Evolutionary conservation across 768 basidiomycete genomes (phyloP).

Genomic region (Leccinum uliginosum): DNA sequence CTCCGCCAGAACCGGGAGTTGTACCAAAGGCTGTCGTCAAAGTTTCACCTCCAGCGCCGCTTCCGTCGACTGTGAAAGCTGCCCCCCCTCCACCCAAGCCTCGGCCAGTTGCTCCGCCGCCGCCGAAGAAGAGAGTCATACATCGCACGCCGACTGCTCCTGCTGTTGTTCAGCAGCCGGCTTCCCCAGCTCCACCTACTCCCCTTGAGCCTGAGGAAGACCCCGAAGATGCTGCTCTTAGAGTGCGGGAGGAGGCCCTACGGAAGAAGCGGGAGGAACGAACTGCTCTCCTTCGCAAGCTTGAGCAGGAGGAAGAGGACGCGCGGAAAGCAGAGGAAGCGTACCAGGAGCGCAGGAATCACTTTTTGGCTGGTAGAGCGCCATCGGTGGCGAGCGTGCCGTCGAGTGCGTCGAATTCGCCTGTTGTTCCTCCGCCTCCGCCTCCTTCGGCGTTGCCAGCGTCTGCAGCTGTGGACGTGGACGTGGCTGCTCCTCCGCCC

Average conservation of each 20-base stretch:
- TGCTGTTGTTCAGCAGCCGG: conserved; percentile 21
- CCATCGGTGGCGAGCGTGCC: conserved; percentile 26
- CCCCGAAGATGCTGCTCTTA: conserved; percentile 70
- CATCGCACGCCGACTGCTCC: conserved; percentile 18
- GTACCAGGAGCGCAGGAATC: conserved; percentile 31
- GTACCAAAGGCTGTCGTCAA: conserved; percentile 20
- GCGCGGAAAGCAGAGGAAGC: conserved; percentile 45
- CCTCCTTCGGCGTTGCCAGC: conserved; percentile 30
- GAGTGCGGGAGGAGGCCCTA: conserved; percentile 66
- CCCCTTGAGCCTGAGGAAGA: conserved; percentile 53
- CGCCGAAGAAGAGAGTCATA: conserved; percentile 18
- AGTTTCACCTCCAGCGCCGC: neutral
- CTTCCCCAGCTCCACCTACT: conserved; percentile 19
- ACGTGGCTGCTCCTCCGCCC: conserved; percentile 1
- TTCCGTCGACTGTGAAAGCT: conserved; percentile 31
- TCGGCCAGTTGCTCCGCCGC: conserved; percentile 34
- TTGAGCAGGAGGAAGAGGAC: conserved; percentile 66
- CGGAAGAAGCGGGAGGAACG: conserved; percentile 72
- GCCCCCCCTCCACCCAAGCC: conserved; percentile 34
- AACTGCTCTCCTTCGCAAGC: conserved; percentile 58
- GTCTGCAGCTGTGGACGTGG: conserved; percentile 18
- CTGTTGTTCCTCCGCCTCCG: conserved; percentile 37
- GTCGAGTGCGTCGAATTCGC: conserved; percentile 24
- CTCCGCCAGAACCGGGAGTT: conserved; percentile 33
- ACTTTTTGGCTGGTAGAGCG: conserved; percentile 37